These are phyloP conservation scores for Mimosa bimucronata DNA, from an alignment of 306 rosid genomes.

Conservation along the genomic window DNA sequence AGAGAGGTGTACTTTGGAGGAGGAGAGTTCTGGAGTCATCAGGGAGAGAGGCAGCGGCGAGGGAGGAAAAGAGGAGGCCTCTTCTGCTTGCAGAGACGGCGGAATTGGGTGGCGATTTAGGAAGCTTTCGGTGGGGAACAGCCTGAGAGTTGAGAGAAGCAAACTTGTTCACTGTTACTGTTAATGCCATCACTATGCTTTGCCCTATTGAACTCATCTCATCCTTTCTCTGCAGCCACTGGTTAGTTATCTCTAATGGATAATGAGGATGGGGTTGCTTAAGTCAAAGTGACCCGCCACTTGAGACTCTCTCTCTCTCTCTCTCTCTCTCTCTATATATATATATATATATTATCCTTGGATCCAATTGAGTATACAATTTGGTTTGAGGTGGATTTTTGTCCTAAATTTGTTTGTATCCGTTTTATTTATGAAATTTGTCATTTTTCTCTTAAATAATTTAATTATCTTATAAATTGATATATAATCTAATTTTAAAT, in stretches of 20 bases:
- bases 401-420: no score
- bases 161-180: conserved; percentile 75
- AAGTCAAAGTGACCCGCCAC: background rate
- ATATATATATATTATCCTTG: no score
- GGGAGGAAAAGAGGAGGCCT: conserved; percentile 63
- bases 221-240: conserved; percentile 39
- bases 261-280: conserved; percentile 40
- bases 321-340: no score
- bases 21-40: conserved; percentile 74
- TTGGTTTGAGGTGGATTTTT: no score
- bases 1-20: conserved; percentile 59
- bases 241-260: conserved; percentile 43
- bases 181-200: conserved; percentile 79
- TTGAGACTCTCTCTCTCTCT: no score
- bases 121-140: conserved; percentile 39
- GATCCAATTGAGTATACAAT: no score
- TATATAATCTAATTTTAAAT: no score
- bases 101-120: background rate
- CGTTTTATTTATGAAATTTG: no score
- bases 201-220: conserved; percentile 80
- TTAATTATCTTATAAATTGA: no score
- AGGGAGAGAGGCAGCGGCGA: conserved; percentile 54
- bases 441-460: no score
- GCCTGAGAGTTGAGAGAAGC: conserved; percentile 81
- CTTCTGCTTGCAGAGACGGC: conserved; percentile 35